Conservation (phyloP, 2,329 filamentous ascomycete species). For the Xylariaceae sp. region DNA sequence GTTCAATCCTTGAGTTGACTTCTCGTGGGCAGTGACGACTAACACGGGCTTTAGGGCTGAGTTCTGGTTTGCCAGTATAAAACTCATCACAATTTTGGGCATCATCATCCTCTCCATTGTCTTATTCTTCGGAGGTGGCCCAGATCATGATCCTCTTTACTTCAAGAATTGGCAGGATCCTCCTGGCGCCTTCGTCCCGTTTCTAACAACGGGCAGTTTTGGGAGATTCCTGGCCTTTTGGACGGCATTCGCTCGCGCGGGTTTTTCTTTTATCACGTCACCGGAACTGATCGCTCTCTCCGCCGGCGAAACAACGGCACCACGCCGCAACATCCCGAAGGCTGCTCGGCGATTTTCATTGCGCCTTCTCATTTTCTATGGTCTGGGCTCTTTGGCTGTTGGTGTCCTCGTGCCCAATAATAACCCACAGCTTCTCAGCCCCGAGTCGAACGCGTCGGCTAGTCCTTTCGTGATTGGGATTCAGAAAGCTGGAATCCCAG, state of each 20-base stretch:
- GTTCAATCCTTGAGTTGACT: background rate
- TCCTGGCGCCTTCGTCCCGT: constrained; percentile 45
- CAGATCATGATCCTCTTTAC: constrained; percentile 46
- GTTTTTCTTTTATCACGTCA: constrained; percentile 59
- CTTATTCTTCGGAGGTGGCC: constrained; percentile 54
- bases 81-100: constrained; percentile 55
- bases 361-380: constrained; percentile 61
- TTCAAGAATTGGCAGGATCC: constrained; percentile 48
- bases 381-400: constrained; percentile 57
- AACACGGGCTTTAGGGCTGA: constrained; percentile 38
- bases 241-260: constrained; percentile 53
- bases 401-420: constrained; percentile 62
- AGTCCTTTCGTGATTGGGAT: constrained; percentile 66
- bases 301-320: constrained; percentile 61
- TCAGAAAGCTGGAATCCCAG: constrained; percentile 58
- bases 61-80: constrained; percentile 58
- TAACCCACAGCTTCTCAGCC: constrained; percentile 55
- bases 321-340: constrained; percentile 62
- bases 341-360: constrained; percentile 58
- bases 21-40: background rate
- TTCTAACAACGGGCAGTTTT: constrained; percentile 42
- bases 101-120: constrained; percentile 54
- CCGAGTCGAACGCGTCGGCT: constrained; percentile 55
- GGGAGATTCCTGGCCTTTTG: constrained; percentile 58
- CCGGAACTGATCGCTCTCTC: constrained; percentile 62